Percentiles rank a stretch among this genome's conserved stretches.
Conservation (phyloP, 768 basidiomycete genomes). For the Serendipita indica region DNA sequence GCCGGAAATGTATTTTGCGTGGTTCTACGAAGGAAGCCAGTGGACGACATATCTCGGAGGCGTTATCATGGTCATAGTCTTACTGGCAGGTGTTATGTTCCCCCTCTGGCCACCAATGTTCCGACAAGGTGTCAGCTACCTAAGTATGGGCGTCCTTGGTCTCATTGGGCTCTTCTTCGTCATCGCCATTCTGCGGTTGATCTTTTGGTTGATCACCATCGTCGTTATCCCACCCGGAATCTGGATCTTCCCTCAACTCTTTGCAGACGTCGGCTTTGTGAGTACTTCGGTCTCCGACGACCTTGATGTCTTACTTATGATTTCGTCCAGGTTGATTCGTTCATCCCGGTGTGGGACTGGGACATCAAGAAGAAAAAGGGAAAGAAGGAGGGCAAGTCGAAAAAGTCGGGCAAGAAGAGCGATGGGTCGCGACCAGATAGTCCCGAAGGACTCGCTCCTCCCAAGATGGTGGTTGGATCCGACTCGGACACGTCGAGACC, state of each 20-base stretch:
- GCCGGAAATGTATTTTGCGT: slow-evolving; percentile 79
- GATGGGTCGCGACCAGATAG: slow-evolving; percentile 11
- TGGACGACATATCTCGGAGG: slow-evolving; percentile 88
- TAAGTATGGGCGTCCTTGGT: slow-evolving; percentile 75
- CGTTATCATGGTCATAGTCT: slow-evolving; percentile 76
- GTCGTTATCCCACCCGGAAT: slow-evolving; percentile 79
- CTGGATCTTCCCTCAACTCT: slow-evolving; percentile 97
- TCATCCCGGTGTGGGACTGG: slow-evolving; percentile 96
- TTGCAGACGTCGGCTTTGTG: slow-evolving; percentile 97
- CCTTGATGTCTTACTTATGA: not conserved
- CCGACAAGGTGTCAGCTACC: slow-evolving; percentile 90
- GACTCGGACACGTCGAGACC: slow-evolving; percentile 3
- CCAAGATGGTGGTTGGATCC: not conserved
- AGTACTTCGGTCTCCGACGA: slow-evolving; percentile 24
- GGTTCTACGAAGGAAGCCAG: slow-evolving; percentile 93
- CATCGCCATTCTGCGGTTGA: slow-evolving; percentile 76
- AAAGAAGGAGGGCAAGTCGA: slow-evolving; percentile 35
- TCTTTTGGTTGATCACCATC: slow-evolving; percentile 89
- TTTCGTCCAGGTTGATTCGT: slow-evolving; percentile 73
- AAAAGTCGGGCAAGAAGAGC: slow-evolving; percentile 26
- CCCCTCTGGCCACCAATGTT: slow-evolving; percentile 92
- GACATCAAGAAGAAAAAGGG: slow-evolving; percentile 64
- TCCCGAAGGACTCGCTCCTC: not conserved
- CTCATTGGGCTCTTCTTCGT: slow-evolving; percentile 83
- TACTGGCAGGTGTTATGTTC: slow-evolving; percentile 98